Percentiles rank a stretch among this genome's conserved stretches.
Evolutionary conservation across 768 basidiomycete genomes (phyloP).

Genomic region (Auricularia cornea): DNA sequence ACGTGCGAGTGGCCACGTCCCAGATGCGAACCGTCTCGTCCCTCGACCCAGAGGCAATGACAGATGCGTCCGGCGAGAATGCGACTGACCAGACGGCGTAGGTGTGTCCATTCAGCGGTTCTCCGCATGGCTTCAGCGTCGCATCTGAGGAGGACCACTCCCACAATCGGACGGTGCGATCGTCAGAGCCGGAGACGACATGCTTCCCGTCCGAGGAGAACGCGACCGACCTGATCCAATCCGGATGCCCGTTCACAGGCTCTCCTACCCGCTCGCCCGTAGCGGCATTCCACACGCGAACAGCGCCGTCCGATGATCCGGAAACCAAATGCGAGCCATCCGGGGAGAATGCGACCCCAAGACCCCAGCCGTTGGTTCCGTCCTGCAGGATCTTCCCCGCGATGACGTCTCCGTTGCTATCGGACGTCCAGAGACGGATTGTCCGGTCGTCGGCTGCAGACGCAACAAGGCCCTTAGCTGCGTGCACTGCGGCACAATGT

Average conservation of each 20-base stretch:
- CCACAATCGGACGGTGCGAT: conserved; percentile 18
- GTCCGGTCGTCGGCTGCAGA: conserved; percentile 7
- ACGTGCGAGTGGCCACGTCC: conserved; percentile 18
- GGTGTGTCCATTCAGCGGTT: conserved; percentile 11
- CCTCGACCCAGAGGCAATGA: no score
- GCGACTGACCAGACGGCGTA: conserved; percentile 10
- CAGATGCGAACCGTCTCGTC: conserved; percentile 37
- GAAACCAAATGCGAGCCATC: conserved; percentile 19
- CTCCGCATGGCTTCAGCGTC: no score
- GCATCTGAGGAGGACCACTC: conserved; percentile 7
- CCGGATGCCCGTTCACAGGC: conserved; percentile 14
- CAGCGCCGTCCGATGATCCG: conserved; percentile 19
- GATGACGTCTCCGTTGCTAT: neutral
- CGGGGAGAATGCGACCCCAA: conserved; percentile 19
- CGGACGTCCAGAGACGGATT: conserved; percentile 9
- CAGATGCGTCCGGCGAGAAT: no score
- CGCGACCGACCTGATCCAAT: conserved; percentile 16
- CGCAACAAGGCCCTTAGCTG: conserved; percentile 13
- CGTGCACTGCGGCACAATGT: conserved; percentile 3
- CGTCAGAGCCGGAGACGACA: conserved; percentile 21
- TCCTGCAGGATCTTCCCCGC: neutral
- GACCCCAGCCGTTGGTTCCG: neutral
- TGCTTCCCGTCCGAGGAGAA: conserved; percentile 27
- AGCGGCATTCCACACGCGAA: conserved; percentile 21
- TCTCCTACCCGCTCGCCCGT: conserved; percentile 11